A percentile compares a stretch with the other conserved stretches of the same genome.
phyloP scores from a whole-genome alignment of 306 rosid genomes.

The Lupinus albus region DNA sequence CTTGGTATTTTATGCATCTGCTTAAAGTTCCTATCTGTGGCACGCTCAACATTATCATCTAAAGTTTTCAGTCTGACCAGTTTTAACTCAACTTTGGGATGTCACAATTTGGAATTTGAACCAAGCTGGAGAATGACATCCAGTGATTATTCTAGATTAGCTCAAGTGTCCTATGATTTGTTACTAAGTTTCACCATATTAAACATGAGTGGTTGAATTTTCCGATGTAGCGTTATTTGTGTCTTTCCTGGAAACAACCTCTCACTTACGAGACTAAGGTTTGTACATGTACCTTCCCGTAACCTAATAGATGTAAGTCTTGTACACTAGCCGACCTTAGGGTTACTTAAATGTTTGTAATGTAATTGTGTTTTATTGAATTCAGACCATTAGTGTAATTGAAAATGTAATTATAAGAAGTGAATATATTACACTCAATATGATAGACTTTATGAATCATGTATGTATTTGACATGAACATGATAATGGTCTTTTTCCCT shows the following conservation, averaged over 20 bases:
- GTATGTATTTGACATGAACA: too few species aligned
- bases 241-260: too few species aligned
- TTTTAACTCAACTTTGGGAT: conserved; percentile 38
- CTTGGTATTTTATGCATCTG: conserved; percentile 43
- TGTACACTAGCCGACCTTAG: too few species aligned
- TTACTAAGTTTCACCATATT: conserved; percentile 1
- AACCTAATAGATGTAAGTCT: too few species aligned
- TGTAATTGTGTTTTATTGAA: conserved; percentile 27
- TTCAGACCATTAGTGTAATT: conserved; percentile 11
- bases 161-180: conserved; percentile 31
- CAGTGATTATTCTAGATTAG: conserved; percentile 28
- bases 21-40: conserved; percentile 30
- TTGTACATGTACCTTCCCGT: too few species aligned
- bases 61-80: conserved; percentile 27
- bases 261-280: too few species aligned
- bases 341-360: too few species aligned
- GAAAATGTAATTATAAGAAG: conserved; percentile 33
- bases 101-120: conserved; percentile 28
- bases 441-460: not conserved
- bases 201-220: conserved; percentile 38
- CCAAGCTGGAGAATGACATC: conserved; percentile 29
- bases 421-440: not conserved
- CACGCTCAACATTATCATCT: conserved; percentile 3
- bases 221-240: conserved; percentile 34
- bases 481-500: not conserved